These are phyloP conservation scores for Fusarium liriodendri DNA, from an alignment of 2,329 filamentous ascomycete species.

Conservation along the genomic window DNA sequence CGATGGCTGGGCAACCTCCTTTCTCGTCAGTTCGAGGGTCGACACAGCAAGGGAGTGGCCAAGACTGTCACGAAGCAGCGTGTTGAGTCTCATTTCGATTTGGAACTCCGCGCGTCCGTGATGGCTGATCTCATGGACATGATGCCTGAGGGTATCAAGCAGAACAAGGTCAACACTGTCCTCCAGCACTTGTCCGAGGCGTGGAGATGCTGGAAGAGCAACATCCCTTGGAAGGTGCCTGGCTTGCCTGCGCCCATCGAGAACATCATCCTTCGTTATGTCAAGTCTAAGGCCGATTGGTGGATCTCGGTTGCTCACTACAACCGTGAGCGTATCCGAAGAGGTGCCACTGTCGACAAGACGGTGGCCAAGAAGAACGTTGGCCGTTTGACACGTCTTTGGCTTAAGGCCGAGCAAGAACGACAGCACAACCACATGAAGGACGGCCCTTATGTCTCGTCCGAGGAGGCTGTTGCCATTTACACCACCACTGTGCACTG, in stretches of 20 bases:
- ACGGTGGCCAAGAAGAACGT: constrained; percentile 99
- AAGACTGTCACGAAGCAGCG: constrained; percentile 99
- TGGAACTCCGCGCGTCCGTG: constrained; percentile 95
- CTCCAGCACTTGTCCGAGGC: constrained; percentile 97
- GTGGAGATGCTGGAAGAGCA: constrained; percentile 99
- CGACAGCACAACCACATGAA: constrained; percentile 99
- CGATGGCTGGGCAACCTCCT: constrained; percentile 97
- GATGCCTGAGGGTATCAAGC: constrained; percentile 99
- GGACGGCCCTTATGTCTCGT: constrained; percentile 97
- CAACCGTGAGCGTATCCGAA: constrained; percentile 95
- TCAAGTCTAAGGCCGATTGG: constrained; percentile 99
- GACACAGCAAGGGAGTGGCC: constrained; percentile 97
- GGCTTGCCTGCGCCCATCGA: constrained; percentile 96
- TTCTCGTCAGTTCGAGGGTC: constrained; percentile 96
- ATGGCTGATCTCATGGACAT: constrained; percentile 99
- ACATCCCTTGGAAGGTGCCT: constrained; percentile 99
- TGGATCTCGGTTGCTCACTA: constrained; percentile 99
- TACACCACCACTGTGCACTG: constrained; percentile 99
- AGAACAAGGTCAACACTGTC: constrained; percentile 99
- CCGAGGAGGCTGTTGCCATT: constrained; percentile 97
- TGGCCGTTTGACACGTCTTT: constrained; percentile 91
- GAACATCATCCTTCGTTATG: constrained; percentile 97
- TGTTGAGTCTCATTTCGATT: constrained; percentile 97
- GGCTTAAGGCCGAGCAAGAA: constrained; percentile 98
- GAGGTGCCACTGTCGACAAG: constrained; percentile 98